A percentile compares a stretch with the other conserved stretches of the same genome.
Evolutionary conservation across 2,329 filamentous ascomycete genomes (phyloP).

Genomic region (Aschersonia sp.): DNA sequence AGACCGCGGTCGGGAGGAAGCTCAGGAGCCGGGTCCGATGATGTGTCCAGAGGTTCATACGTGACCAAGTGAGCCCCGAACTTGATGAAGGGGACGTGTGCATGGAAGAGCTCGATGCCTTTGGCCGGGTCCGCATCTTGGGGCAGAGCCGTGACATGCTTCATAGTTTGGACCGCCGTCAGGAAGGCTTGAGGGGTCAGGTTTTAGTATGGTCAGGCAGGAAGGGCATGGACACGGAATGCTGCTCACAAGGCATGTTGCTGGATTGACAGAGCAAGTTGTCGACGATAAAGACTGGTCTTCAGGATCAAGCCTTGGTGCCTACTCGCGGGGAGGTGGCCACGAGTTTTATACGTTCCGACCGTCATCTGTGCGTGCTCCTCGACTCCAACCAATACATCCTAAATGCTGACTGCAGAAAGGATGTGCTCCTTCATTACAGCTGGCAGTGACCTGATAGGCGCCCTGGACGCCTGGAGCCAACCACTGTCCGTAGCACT

Average conservation of each 20-base stretch:
- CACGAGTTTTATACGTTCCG: no score
- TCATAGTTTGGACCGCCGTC: slow-evolving; percentile 25
- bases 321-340: no score
- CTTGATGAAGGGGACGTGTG: slow-evolving; percentile 35
- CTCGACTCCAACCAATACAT: no score
- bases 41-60: slow-evolving; percentile 20
- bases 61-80: slow-evolving; percentile 37
- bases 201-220: no score
- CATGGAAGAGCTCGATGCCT: slow-evolving; percentile 31
- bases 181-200: slow-evolving; percentile 19
- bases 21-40: slow-evolving; percentile 12
- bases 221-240: background rate
- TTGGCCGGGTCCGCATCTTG: slow-evolving; percentile 16
- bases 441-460: no score
- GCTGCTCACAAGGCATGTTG: slow-evolving; percentile 8
- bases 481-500: no score
- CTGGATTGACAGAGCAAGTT: background rate
- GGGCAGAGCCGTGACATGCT: slow-evolving; percentile 29
- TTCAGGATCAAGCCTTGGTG: background rate
- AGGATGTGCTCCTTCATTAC: no score
- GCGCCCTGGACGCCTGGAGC: no score
- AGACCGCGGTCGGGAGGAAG: slow-evolving; percentile 14
- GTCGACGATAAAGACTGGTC: background rate
- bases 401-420: no score
- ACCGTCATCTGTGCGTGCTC: no score